Percentiles rank a stretch among this genome's conserved stretches.
Conservation (phyloP, 805 yeast genomes). For the Nakazawaea ishiwadae region DNA sequence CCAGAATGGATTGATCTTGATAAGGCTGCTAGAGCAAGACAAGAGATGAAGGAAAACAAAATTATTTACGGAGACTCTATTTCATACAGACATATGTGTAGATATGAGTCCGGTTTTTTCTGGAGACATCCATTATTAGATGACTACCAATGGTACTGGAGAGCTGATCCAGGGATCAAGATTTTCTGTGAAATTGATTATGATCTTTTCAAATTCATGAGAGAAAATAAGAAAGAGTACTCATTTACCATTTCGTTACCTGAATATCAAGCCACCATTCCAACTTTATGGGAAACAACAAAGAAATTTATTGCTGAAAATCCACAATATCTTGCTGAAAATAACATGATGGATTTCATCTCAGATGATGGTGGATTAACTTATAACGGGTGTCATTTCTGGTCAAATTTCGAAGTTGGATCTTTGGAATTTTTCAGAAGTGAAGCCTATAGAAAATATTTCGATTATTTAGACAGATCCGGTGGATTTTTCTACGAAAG, state of each 20-base stretch:
- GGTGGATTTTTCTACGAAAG: slow-evolving; percentile 94
- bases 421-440: slow-evolving; percentile 70
- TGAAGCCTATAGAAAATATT: slow-evolving; percentile 65
- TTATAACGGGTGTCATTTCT: slow-evolving; percentile 82
- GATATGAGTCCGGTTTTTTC: slow-evolving; percentile 88
- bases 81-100: slow-evolving; percentile 86
- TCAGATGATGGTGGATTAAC: slow-evolving; percentile 65
- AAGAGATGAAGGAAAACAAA: slow-evolving; percentile 42
- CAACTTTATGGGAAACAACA: slow-evolving; percentile 73
- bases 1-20: slow-evolving; percentile 79
- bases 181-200: slow-evolving; percentile 79
- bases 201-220: slow-evolving; percentile 80
- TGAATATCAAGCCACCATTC: slow-evolving; percentile 68
- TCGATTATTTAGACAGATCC: slow-evolving; percentile 66
- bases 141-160: slow-evolving; percentile 87
- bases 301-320: slow-evolving; percentile 51
- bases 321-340: slow-evolving; percentile 54
- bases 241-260: slow-evolving; percentile 77
- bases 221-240: slow-evolving; percentile 67
- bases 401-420: slow-evolving; percentile 89
- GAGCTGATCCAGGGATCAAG: slow-evolving; percentile 85
- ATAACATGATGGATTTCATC: slow-evolving; percentile 67
- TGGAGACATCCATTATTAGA: slow-evolving; percentile 69
- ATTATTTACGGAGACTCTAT: slow-evolving; percentile 63
- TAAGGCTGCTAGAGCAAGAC: slow-evolving; percentile 54